Evolutionary conservation across 192 early-diverging fungal genomes (phyloP).

Genomic region (Linnemannia zychae): DNA sequence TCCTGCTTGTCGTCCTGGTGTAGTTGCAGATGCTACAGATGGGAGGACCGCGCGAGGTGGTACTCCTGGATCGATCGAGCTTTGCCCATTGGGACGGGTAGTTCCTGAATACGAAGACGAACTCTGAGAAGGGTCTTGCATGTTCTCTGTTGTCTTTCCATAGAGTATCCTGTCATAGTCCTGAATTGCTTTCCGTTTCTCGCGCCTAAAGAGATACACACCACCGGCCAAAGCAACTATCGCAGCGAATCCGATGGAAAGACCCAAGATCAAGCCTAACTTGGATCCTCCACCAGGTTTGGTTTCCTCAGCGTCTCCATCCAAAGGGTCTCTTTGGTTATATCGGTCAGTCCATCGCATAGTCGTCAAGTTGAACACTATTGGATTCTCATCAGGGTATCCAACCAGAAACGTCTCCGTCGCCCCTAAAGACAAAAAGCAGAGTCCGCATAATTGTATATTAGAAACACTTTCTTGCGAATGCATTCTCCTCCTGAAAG

Average conservation of each 20-base stretch:
- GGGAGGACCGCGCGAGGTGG: background rate
- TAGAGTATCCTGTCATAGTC: background rate
- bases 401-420: background rate
- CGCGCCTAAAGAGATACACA: background rate
- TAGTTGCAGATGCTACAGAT: background rate
- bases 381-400: background rate
- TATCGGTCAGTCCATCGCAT: constrained; percentile 1
- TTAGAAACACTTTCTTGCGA: background rate
- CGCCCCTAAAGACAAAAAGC: background rate
- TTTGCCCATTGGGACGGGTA: background rate
- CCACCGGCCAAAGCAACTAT: background rate
- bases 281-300: background rate
- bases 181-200: background rate
- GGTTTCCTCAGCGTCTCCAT: background rate
- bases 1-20: background rate
- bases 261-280: constrained; percentile 4
- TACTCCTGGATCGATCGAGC: background rate
- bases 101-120: background rate
- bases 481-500: background rate
- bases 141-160: background rate
- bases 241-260: background rate
- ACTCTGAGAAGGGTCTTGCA: background rate
- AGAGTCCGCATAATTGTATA: background rate
- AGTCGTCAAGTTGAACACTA: constrained; percentile 1
- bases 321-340: background rate